Evolutionary conservation across 345 rosid genomes (phyloP).

Genomic region (Dovyalis caffra): DNA sequence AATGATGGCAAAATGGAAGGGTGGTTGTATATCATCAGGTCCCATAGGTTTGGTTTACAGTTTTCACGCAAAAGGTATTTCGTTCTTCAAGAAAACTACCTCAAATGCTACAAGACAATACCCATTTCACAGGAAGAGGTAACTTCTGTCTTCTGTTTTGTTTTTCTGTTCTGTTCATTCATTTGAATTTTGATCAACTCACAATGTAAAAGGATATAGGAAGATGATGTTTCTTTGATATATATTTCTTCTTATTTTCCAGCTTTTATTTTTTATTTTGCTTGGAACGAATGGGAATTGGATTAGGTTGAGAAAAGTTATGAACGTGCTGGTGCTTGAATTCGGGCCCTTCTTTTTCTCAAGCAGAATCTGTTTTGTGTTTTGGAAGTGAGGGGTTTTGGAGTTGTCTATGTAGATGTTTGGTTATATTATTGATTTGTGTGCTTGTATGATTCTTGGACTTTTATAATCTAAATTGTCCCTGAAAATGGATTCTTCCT

Average conservation of each 20-base stretch:
- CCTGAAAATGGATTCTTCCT: background rate
- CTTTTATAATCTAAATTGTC: background rate
- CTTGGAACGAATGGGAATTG: background rate
- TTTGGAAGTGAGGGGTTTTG: background rate
- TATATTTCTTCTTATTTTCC: background rate
- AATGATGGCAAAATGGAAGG: constrained; percentile 74
- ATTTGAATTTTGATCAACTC: background rate
- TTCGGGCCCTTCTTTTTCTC: background rate
- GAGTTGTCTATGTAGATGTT: too few relatives aligned
- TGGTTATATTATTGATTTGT: too few relatives aligned
- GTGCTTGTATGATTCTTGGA: too few relatives aligned
- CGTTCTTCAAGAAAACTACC: constrained; percentile 56
- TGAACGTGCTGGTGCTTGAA: background rate
- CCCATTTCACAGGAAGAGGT: constrained; percentile 68
- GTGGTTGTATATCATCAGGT: constrained; percentile 77
- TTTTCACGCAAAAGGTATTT: constrained; percentile 78
- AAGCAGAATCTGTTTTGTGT: background rate
- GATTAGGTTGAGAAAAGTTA: background rate
- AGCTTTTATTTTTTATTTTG: background rate
- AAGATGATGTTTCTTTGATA: background rate
- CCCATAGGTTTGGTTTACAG: constrained; percentile 72
- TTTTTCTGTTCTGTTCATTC: background rate
- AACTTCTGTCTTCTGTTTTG: background rate
- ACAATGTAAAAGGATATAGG: background rate
- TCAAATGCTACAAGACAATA: constrained; percentile 56